Percentiles rank a stretch among this genome's conserved stretches.
phyloP scores from a whole-genome alignment of 805 yeast species.

The Wickerhamomyces bisporus region DNA sequence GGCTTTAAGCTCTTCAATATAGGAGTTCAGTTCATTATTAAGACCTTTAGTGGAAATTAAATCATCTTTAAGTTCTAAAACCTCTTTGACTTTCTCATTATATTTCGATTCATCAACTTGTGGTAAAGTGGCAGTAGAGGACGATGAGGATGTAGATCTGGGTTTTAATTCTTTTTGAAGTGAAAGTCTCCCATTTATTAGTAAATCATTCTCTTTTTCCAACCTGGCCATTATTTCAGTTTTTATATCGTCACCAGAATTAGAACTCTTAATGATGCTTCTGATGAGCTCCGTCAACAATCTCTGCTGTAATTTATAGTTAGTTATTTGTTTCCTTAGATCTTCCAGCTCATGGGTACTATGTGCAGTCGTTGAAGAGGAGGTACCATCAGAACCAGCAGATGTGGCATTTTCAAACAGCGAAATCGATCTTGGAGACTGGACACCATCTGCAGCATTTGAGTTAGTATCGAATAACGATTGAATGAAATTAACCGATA shows the following conservation, averaged over 20 bases:
- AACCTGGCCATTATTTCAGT: slow-evolving; percentile 17
- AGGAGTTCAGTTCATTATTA: slow-evolving; percentile 19
- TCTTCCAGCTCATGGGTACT: slow-evolving; percentile 28
- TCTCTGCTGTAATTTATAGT: slow-evolving; percentile 32
- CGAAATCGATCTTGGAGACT: slow-evolving; percentile 16
- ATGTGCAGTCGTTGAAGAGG: slow-evolving; percentile 11
- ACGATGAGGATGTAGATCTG: slow-evolving; percentile 3
- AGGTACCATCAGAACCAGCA: slow-evolving; percentile 7
- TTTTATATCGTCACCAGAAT: slow-evolving; percentile 17
- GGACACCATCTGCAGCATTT: slow-evolving; percentile 1
- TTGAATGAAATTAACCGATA: slow-evolving; percentile 18
- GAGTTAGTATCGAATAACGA: slow-evolving; percentile 17
- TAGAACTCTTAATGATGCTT: slow-evolving; percentile 15
- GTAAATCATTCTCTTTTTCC: slow-evolving; percentile 17
- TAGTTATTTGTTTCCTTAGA: slow-evolving; percentile 37
- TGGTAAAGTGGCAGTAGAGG: slow-evolving; percentile 1
- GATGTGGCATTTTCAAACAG: slow-evolving; percentile 14
- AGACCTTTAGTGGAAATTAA: slow-evolving; percentile 18
- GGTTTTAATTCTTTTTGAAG: slow-evolving; percentile 13
- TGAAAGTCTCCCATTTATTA: slow-evolving; percentile 13
- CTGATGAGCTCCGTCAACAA: slow-evolving; percentile 28
- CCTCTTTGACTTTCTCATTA: slow-evolving; percentile 19
- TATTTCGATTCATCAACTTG: slow-evolving; percentile 7
- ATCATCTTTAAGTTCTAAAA: slow-evolving; percentile 23
- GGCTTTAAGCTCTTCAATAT: slow-evolving; percentile 18